phyloP scores from a whole-genome alignment of 352 stramenopile genomes.

The Phytophthora ohioensis region DNA sequence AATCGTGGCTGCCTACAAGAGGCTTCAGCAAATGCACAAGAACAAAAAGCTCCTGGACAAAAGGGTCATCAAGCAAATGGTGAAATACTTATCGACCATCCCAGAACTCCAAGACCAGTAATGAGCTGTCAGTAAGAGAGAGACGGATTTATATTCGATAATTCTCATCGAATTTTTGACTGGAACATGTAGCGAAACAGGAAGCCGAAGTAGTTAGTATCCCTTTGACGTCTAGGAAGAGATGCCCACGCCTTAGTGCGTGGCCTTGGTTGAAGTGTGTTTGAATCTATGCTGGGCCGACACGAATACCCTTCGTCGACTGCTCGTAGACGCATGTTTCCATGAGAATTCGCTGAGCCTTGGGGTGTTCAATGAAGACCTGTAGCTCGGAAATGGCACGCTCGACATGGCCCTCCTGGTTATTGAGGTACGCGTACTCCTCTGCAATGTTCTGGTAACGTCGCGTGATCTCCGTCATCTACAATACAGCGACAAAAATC shows the following conservation, averaged over 20 bases:
- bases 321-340: constrained; percentile 69
- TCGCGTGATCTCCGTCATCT: constrained; percentile 83
- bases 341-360: constrained; percentile 70
- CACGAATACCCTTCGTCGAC: constrained; percentile 74
- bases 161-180: constrained; percentile 30
- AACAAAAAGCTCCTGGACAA: constrained; percentile 87
- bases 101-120: constrained; percentile 57
- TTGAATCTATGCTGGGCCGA: constrained; percentile 56
- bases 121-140: background rate
- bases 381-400: constrained; percentile 79
- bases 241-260: constrained; percentile 3
- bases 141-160: constrained; percentile 18
- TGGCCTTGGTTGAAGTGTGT: constrained; percentile 8
- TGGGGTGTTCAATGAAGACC: constrained; percentile 77
- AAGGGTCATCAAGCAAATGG: constrained; percentile 86
- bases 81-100: constrained; percentile 80
- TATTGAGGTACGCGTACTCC: constrained; percentile 68
- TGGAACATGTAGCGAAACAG: constrained; percentile 20
- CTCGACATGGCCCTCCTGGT: constrained; percentile 73
- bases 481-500: background rate
- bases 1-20: constrained; percentile 77
- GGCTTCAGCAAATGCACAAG: constrained; percentile 69
- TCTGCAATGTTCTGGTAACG: constrained; percentile 81
- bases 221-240: constrained; percentile 19
- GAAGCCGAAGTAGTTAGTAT: constrained; percentile 17